phyloP scores from a whole-genome alignment of 345 rosid genomes.

The Litchi chinensis region DNA sequence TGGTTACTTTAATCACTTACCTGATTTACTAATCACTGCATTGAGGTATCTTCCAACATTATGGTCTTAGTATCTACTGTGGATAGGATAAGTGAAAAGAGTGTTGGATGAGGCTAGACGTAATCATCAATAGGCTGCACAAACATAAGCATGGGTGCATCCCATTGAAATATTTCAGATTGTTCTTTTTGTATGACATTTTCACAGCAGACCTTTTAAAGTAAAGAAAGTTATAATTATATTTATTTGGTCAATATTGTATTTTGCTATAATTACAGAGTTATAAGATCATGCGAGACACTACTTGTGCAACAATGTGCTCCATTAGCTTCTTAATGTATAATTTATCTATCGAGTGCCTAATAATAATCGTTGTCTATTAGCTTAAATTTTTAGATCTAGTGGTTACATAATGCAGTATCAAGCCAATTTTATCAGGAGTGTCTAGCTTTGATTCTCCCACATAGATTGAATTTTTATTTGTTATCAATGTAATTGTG shows the following conservation, averaged over 20 bases:
- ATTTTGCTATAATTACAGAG: background rate
- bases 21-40: background rate
- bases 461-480: background rate
- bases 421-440: background rate
- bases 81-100: background rate
- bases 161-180: background rate
- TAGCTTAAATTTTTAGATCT: too few relatives aligned
- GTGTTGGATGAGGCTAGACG: background rate
- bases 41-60: background rate
- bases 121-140: background rate
- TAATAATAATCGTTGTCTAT: too few relatives aligned
- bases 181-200: background rate
- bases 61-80: background rate
- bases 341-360: too few relatives aligned
- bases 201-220: background rate
- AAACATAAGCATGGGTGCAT: background rate
- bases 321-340: background rate
- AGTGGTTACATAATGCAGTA: background rate
- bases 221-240: too few relatives aligned
- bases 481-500: background rate
- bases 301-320: background rate
- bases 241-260: background rate
- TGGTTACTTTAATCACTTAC: background rate
- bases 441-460: background rate
- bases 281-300: background rate